phyloP scores from a whole-genome alignment of 1,139 yeast genomes.

The Yamadazyma sp. region DNA sequence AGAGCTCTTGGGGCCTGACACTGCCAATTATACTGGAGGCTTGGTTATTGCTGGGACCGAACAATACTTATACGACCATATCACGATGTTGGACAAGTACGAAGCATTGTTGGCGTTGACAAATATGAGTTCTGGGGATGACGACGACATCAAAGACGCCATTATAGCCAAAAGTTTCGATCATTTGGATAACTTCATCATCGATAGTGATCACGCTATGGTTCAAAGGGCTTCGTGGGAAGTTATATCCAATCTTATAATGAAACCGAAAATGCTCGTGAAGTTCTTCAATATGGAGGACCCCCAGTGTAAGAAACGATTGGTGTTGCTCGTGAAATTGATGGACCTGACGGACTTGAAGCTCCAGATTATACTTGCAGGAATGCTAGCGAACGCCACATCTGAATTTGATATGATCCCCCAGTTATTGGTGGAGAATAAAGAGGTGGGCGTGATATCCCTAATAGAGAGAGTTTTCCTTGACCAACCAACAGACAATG shows the following conservation, averaged over 20 bases:
- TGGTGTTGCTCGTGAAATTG: conserved; percentile 37
- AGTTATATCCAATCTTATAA: conserved; percentile 45
- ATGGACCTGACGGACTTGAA: conserved; percentile 36
- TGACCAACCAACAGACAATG: conserved; percentile 28
- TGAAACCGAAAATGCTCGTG: conserved; percentile 44
- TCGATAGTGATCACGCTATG: conserved; percentile 34
- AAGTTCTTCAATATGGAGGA: conserved; percentile 49
- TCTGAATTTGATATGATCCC: conserved; percentile 49
- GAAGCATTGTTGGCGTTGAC: conserved; percentile 50
- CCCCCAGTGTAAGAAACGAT: conserved; percentile 28
- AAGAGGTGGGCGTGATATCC: conserved; percentile 23
- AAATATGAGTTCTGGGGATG: conserved; percentile 40
- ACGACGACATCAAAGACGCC: conserved; percentile 27
- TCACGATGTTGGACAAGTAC: conserved; percentile 39
- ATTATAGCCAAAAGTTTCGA: conserved; percentile 35
- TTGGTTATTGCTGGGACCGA: conserved; percentile 9
- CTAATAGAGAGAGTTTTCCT: conserved; percentile 25
- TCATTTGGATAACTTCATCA: conserved; percentile 35
- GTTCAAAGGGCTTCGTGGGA: conserved; percentile 51
- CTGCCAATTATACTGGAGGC: conserved; percentile 21
- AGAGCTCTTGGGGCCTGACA: conserved; percentile 43
- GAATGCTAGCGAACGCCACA: conserved; percentile 51
- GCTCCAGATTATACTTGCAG: conserved; percentile 44
- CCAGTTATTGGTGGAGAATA: conserved; percentile 26
- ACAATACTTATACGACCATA: conserved; percentile 23